These are phyloP conservation scores for Oryza rufipogon DNA, from an alignment of 176 grass and related monocot species.

Conservation along the genomic window DNA sequence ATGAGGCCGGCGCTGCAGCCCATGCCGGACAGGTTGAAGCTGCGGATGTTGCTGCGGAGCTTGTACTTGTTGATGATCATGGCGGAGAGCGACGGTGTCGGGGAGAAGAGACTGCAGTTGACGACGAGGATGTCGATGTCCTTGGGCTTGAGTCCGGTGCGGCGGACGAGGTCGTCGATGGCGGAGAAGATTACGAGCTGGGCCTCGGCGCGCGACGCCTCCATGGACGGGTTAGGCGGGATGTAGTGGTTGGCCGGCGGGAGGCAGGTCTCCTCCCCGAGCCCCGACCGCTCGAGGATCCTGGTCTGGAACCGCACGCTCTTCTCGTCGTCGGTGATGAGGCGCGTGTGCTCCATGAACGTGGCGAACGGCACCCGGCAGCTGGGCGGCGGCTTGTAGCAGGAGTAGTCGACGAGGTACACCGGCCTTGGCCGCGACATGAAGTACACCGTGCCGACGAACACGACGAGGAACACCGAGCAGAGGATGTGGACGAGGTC, in stretches of 20 bases:
- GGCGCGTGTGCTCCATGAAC: conserved; percentile 93
- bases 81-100: conserved; percentile 82
- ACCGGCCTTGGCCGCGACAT: conserved; percentile 77
- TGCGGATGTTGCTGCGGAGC: conserved; percentile 81
- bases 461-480: conserved; percentile 67
- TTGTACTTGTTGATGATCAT: conserved; percentile 98
- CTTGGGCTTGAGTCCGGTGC: conserved; percentile 70
- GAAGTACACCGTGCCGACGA: conserved; percentile 76
- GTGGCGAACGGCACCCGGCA: conserved; percentile 86
- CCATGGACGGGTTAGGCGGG: conserved; percentile 81
- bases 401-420: conserved; percentile 90
- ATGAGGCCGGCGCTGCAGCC: conserved; percentile 88
- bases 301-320: conserved; percentile 78
- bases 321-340: conserved; percentile 76
- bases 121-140: conserved; percentile 91
- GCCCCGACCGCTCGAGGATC: conserved; percentile 69
- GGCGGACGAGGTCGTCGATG: conserved; percentile 77
- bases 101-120: conserved; percentile 91
- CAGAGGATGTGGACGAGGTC: conserved; percentile 74
- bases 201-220: conserved; percentile 70
- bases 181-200: conserved; percentile 92
- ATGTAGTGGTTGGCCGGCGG: conserved; percentile 95
- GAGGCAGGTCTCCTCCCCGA: conserved; percentile 88
- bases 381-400: conserved; percentile 71
- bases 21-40: conserved; percentile 97